Evolutionary conservation across 306 rosid species (phyloP).

Genomic region (Sophora flavescens): DNA sequence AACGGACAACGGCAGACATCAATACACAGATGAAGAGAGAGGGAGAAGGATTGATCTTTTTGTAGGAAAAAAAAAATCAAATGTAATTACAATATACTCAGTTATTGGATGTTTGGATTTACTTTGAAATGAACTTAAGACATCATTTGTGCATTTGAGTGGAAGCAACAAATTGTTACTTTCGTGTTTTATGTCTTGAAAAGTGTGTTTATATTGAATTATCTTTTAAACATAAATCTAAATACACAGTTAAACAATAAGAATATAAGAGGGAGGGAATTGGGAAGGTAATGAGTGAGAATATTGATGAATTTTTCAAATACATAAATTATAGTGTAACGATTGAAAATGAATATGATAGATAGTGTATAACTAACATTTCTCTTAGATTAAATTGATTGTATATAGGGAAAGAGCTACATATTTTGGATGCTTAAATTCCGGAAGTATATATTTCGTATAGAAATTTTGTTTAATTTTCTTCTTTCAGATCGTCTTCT

Average conservation of each 20-base stretch:
- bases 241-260: too few species aligned
- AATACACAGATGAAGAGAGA: conserved; percentile 14
- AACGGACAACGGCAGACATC: neutral
- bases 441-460: neutral
- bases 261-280: neutral
- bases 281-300: conserved; percentile 35
- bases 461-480: neutral
- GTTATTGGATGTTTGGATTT: too few species aligned
- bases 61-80: conserved; percentile 13
- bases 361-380: too few species aligned
- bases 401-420: conserved; percentile 51
- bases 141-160: too few species aligned
- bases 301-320: conserved; percentile 36
- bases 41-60: neutral
- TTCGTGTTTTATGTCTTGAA: too few species aligned
- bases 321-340: conserved; percentile 26
- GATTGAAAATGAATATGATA: too few species aligned
- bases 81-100: conserved; percentile 20
- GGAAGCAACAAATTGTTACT: too few species aligned
- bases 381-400: conserved; percentile 31
- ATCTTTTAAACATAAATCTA: too few species aligned
- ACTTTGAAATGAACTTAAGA: too few species aligned
- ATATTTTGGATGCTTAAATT: conserved; percentile 40
- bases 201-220: too few species aligned
- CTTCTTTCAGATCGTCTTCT: neutral